These are phyloP conservation scores for Saccharomyces hybrid DNA, from an alignment of 1,139 yeast species.

Conservation along the genomic window DNA sequence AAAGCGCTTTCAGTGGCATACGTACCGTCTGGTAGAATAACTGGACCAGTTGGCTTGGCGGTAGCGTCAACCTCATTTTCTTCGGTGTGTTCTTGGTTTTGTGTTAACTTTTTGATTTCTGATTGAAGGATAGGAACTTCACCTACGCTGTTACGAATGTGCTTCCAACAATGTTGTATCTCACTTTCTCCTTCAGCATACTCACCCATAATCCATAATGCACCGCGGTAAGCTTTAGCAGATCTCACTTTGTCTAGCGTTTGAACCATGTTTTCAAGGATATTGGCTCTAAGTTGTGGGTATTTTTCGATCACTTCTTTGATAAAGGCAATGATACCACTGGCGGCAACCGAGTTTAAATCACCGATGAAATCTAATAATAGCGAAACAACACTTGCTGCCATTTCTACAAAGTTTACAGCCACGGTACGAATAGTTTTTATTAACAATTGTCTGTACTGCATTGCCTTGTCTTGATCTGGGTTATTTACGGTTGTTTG, in stretches of 20 bases:
- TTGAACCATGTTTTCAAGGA: constrained; percentile 55
- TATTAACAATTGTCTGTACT: constrained; percentile 83
- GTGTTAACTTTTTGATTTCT: constrained; percentile 45
- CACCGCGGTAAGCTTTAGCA: constrained; percentile 89
- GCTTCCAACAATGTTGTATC: constrained; percentile 81
- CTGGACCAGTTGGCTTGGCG: constrained; percentile 53
- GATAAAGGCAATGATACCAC: constrained; percentile 80
- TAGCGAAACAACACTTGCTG: constrained; percentile 83
- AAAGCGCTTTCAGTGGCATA: constrained; percentile 94
- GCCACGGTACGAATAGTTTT: constrained; percentile 89
- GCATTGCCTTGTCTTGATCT: constrained; percentile 58
- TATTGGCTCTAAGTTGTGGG: constrained; percentile 67
- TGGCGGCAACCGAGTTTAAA: constrained; percentile 76
- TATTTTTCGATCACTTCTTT: constrained; percentile 92
- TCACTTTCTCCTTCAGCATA: constrained; percentile 67
- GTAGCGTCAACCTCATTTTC: constrained; percentile 32
- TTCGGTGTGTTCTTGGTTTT: constrained; percentile 33
- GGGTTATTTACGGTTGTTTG: constrained; percentile 61
- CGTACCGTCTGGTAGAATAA: constrained; percentile 94
- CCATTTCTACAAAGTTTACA: constrained; percentile 80
- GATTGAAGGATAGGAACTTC: constrained; percentile 84
- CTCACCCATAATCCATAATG: constrained; percentile 95
- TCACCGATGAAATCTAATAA: constrained; percentile 82
- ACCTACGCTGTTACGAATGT: constrained; percentile 75
- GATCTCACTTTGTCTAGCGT: constrained; percentile 66